Conservation (phyloP, 2,329 filamentous ascomycete genomes). For the Aspergillus clavatus region DNA sequence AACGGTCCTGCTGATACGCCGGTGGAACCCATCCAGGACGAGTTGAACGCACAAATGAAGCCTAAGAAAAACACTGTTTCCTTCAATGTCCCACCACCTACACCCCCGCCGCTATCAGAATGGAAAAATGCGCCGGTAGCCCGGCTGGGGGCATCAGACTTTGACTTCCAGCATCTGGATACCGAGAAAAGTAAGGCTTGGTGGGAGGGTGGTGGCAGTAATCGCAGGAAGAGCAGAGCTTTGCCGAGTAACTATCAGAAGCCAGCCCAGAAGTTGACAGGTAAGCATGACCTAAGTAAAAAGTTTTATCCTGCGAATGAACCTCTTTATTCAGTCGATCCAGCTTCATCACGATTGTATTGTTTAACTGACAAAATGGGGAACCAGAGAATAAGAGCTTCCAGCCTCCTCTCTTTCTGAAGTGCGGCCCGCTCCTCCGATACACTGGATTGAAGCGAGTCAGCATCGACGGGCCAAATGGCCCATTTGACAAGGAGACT, state of each 20-base stretch:
- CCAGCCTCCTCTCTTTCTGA: conserved; percentile 75
- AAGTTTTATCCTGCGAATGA: not conserved
- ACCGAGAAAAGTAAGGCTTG: conserved; percentile 58
- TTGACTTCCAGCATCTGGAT: conserved; percentile 53
- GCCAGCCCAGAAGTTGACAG: conserved; percentile 29
- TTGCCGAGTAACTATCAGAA: conserved; percentile 34
- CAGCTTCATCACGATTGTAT: not conserved
- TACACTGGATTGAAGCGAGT: conserved; percentile 76
- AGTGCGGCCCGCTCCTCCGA: conserved; percentile 83
- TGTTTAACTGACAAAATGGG: conserved; percentile 32
- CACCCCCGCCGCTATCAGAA: conserved; percentile 49
- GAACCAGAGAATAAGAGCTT: conserved; percentile 59
- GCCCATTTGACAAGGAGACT: conserved; percentile 60
- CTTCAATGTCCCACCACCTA: conserved; percentile 45
- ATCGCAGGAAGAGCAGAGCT: conserved; percentile 46
- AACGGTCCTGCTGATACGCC: not conserved
- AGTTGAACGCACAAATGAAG: conserved; percentile 23
- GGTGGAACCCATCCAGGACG: conserved; percentile 8
- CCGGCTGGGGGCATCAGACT: conserved; percentile 53
- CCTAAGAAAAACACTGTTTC: conserved; percentile 41
- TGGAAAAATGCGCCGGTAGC: conserved; percentile 67
- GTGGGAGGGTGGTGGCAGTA: conserved; percentile 64
- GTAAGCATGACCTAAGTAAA: conserved; percentile 15
- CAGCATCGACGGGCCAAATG: conserved; percentile 29
- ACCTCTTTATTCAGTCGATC: not conserved